These are phyloP conservation scores for Phialophora chinensis DNA, from an alignment of 2,329 filamentous ascomycete genomes.

Conservation along the genomic window DNA sequence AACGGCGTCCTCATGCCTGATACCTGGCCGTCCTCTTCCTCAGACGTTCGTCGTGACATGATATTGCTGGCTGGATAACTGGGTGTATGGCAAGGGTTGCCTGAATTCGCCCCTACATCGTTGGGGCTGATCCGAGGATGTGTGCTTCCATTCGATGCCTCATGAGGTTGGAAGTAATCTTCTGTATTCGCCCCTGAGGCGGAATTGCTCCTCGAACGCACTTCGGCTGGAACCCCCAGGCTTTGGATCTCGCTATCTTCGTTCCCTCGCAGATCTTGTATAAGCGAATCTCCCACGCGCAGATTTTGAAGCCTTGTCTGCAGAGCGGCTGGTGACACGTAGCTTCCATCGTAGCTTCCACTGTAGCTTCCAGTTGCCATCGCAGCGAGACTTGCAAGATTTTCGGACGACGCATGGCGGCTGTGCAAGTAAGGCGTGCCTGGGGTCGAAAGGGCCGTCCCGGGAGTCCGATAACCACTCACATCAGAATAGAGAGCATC, in stretches of 20 bases:
- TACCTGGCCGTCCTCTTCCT: conserved; percentile 53
- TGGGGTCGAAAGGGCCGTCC: conserved; percentile 66
- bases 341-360: conserved; percentile 48
- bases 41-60: conserved; percentile 54
- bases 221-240: conserved; percentile 5
- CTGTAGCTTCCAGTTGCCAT: conserved; percentile 58
- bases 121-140: conserved; percentile 28
- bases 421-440: conserved; percentile 77
- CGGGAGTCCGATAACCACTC: conserved; percentile 84
- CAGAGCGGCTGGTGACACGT: conserved; percentile 68
- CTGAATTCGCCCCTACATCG: conserved; percentile 18
- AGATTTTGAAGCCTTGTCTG: conserved; percentile 70
- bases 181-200: conserved; percentile 14
- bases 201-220: conserved; percentile 32
- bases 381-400: conserved; percentile 67
- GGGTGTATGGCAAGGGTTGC: conserved; percentile 17
- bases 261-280: conserved; percentile 7
- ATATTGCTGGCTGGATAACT: conserved; percentile 34
- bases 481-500: conserved; percentile 91
- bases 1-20: conserved; percentile 52
- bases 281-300: conserved; percentile 44
- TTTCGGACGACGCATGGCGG: conserved; percentile 79
- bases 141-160: conserved; percentile 12
- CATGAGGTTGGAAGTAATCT: conserved; percentile 27
- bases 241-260: conserved; percentile 25